Conservation (phyloP, 139 green algal genomes). For the Chlorella sp. region DNA sequence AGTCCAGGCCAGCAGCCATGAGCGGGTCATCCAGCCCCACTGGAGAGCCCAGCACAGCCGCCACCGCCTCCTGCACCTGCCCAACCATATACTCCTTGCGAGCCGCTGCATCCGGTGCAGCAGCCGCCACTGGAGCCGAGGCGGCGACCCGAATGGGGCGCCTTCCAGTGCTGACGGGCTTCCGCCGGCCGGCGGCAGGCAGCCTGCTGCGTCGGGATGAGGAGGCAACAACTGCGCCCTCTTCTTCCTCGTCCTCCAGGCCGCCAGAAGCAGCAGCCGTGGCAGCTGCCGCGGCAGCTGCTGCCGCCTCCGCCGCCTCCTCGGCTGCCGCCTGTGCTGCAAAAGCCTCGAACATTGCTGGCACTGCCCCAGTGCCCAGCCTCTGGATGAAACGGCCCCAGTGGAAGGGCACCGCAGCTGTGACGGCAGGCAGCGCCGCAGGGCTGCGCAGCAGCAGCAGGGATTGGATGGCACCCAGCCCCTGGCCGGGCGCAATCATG, state of each 20-base stretch:
- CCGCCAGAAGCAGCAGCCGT: neutral
- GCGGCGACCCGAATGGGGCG: slow-evolving; percentile 34
- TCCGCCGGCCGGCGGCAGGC: neutral
- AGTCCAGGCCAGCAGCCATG: slow-evolving; percentile 75
- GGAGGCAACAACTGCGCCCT: neutral
- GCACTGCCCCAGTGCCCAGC: slow-evolving; percentile 25
- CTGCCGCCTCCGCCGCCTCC: slow-evolving; percentile 21
- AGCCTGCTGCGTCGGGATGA: neutral
- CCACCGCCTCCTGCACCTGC: slow-evolving; percentile 55
- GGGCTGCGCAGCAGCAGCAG: slow-evolving; percentile 32
- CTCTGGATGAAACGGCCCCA: slow-evolving; percentile 50
- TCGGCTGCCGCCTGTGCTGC: slow-evolving; percentile 2
- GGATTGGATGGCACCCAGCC: slow-evolving; percentile 46
- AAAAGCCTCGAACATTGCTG: slow-evolving; percentile 45
- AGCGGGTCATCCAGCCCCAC: slow-evolving; percentile 54
- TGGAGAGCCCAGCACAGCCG: slow-evolving; percentile 52
- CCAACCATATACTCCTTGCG: slow-evolving; percentile 34
- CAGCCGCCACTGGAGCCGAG: neutral
- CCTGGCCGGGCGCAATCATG: slow-evolving; percentile 49
- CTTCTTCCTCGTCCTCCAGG: neutral
- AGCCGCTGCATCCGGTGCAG: neutral
- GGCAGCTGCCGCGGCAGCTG: neutral
- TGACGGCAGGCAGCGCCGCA: slow-evolving; percentile 35
- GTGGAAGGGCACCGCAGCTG: slow-evolving; percentile 42
- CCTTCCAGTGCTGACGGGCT: neutral